These are phyloP conservation scores for Spinellus fusiger DNA, from an alignment of 192 early-diverging fungal species.

Conservation along the genomic window DNA sequence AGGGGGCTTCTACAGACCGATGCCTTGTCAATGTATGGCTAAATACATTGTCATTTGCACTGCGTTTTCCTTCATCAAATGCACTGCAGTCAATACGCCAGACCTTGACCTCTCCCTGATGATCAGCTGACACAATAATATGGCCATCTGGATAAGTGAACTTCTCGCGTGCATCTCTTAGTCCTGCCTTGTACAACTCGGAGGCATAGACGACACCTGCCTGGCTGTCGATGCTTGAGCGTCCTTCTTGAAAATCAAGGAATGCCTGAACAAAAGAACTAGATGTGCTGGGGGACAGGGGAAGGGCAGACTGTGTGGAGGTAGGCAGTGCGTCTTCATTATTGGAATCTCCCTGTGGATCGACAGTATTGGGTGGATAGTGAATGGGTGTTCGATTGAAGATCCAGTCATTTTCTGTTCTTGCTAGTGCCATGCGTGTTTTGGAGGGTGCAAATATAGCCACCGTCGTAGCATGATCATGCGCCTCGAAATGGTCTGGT, in stretches of 20 bases:
- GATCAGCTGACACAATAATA: constrained; percentile 62
- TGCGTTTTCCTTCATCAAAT: background rate
- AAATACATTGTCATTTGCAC: background rate
- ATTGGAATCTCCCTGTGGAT: background rate
- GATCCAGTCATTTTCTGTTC: constrained; percentile 36
- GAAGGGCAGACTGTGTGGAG: background rate
- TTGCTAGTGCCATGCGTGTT: constrained; percentile 52
- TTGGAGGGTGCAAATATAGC: constrained; percentile 54
- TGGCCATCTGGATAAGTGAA: constrained; percentile 36
- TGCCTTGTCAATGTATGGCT: background rate
- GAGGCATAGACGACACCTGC: background rate
- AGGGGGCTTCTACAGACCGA: background rate
- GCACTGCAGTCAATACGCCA: constrained; percentile 52
- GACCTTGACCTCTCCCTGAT: constrained; percentile 52
- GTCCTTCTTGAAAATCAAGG: no score
- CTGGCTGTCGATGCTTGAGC: background rate
- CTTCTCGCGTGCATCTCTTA: background rate
- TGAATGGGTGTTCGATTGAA: constrained; percentile 25
- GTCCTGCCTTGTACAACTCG: background rate
- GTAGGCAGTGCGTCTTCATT: background rate
- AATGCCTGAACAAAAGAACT: no score
- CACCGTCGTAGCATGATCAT: constrained; percentile 48
- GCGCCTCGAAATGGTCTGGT: constrained; percentile 36
- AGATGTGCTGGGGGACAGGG: no score
- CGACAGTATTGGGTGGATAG: background rate